These are phyloP conservation scores for Coniochaeta sp. DNA, from an alignment of 2,329 filamentous ascomycete species.

Conservation along the genomic window DNA sequence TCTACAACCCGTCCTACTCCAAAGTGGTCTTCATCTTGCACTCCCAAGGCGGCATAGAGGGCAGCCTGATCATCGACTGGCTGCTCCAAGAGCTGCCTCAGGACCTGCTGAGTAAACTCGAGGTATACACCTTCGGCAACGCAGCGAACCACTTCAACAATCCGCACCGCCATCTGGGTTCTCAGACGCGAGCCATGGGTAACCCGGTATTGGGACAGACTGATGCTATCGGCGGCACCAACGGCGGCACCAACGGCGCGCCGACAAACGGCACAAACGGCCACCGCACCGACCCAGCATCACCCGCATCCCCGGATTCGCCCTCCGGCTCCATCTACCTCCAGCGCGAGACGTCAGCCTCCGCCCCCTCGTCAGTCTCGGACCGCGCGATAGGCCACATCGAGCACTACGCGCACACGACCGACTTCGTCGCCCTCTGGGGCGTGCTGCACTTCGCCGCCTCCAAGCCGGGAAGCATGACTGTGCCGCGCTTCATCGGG, in stretches of 20 bases:
- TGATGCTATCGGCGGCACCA: background rate
- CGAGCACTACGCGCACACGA: slow-evolving; percentile 71
- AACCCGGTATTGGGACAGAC: background rate
- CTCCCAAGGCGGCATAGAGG: slow-evolving; percentile 71
- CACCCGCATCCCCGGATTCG: slow-evolving; percentile 1
- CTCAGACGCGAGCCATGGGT: slow-evolving; percentile 30
- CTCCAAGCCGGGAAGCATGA: slow-evolving; percentile 27
- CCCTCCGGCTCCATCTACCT: slow-evolving; percentile 5
- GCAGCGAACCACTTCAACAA: slow-evolving; percentile 81
- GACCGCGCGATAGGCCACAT: slow-evolving; percentile 58
- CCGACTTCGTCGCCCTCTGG: slow-evolving; percentile 67
- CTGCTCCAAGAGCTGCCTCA: slow-evolving; percentile 64
- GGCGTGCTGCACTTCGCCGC: slow-evolving; percentile 63
- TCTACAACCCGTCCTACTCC: slow-evolving; percentile 53
- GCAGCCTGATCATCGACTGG: slow-evolving; percentile 68
- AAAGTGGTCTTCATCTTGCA: slow-evolving; percentile 71
- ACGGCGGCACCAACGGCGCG: background rate
- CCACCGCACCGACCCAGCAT: background rate
- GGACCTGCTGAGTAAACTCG: slow-evolving; percentile 58
- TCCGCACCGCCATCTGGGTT: slow-evolving; percentile 46
- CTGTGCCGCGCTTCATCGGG: slow-evolving; percentile 54
- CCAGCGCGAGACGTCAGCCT: slow-evolving; percentile 20
- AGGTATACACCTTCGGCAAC: slow-evolving; percentile 72
- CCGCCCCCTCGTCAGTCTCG: slow-evolving; percentile 27
- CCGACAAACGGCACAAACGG: background rate